Conservation (phyloP, 1,139 yeast genomes). For the Geotrichum fermentans region DNA sequence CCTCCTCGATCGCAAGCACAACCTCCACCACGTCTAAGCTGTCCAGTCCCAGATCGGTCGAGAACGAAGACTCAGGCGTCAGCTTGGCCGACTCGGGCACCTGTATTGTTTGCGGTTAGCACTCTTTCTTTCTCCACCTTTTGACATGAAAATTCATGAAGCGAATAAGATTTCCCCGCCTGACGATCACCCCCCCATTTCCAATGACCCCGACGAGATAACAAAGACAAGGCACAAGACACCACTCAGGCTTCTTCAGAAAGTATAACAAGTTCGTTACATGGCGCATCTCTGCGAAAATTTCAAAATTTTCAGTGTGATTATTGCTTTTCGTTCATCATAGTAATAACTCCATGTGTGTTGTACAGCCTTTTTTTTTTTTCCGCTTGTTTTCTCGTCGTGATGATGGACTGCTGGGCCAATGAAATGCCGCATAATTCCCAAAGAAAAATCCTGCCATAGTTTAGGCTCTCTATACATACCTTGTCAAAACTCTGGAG, state of each 20-base stretch:
- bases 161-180: background rate
- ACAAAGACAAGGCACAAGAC: no score
- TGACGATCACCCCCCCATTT: background rate
- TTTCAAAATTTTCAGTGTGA: constrained; percentile 19
- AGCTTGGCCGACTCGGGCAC: constrained; percentile 42
- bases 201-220: no score
- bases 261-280: constrained; percentile 1
- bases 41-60: constrained; percentile 77
- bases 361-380: no score
- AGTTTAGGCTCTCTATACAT: no score
- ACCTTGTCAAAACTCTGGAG: constrained; percentile 77
- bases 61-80: constrained; percentile 55
- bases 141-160: background rate
- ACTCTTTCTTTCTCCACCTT: no score
- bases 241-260: constrained; percentile 5
- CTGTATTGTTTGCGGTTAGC: constrained; percentile 13
- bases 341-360: no score
- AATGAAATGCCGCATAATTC: constrained; percentile 1
- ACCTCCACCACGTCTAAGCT: constrained; percentile 86
- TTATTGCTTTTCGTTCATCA: constrained; percentile 3
- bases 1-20: constrained; percentile 83
- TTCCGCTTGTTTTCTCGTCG: background rate
- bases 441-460: background rate
- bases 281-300: background rate
- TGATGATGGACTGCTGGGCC: background rate